Evolutionary conservation across 2,329 filamentous ascomycete species (phyloP), one percentile per base, ranked within the genome.

Genomic region (Epichloe elymi): DNA sequence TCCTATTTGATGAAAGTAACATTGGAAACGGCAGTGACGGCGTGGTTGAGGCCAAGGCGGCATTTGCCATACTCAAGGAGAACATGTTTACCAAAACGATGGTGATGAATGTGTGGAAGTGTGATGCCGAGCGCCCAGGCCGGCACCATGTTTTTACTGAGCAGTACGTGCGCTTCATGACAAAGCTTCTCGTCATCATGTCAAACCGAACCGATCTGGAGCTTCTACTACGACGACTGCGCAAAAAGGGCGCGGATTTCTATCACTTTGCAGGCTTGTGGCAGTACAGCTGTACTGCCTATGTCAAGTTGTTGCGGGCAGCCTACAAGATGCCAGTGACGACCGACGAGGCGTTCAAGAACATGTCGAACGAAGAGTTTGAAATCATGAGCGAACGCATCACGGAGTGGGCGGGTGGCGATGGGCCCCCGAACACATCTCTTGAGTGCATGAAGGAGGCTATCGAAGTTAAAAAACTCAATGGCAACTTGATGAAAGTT

Each of bases 101-200:
- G 84, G 84, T 86, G 1, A 83, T 95, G 65, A 91, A 94, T 61
- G 88, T 96, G 4, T 96, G 90, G 90, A 91, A 90, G 59, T 93
- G 90, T 38, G 90, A 95, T 57, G 82, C 86, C 45, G 90, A 96
- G 60, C 74, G 78, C 2, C 75, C 88, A 0, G 90, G 90, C 0
- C 80, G 90, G 17, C 90, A 96, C 64, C 93, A 95, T 61, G 88
- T 95, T 38, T 96, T 93, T 64, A 95, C 88, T 0, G 82, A 87
- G 46, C 83, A 86, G 55, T 96, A 96, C 61, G 85, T 88, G 1
- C 81, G 82, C 17, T 93, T 93, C 61, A 88, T 94, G 66, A 80
- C 88, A 12, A 75, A 78, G 50, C 72, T 95, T 7, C 73, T 95
- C 6, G 79, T 85, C 41, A 78, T 87, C 48, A 76, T 90, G 56